Evolutionary conservation across 140 eudicot genomes (phyloP), one percentile per base, ranked within the genome.

Genomic region (Eryngium alpinum): DNA sequence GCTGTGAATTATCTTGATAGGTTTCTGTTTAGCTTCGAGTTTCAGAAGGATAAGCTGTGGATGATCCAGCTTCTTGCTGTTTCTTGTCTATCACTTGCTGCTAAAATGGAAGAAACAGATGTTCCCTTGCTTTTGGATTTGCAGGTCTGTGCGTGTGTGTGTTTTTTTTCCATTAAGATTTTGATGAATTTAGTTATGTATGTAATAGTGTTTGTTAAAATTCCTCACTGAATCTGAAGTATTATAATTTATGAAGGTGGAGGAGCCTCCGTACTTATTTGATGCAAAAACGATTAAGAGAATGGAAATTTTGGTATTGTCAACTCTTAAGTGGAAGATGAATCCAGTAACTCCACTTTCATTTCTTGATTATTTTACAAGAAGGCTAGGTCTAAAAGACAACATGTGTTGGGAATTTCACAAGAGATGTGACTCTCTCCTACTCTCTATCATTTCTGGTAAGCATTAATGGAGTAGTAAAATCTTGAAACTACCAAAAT

Each of bases 321-420:
- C 97, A 33, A 89, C 87, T 34, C 97, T 93, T 71, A 65, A 87
- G 73, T 93, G 97, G 97, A 90, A 84, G 92, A 91, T 93, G 97
- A 93, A 93, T 60, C 94, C 92, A 6, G 92, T 91, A 31, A 91
- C 94, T 15, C 97, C 97, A 82, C 32, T 89, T 11, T 91, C 97
- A 1, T 93, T 88, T 81, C 84, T 93, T 70, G 97, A 91, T 86
- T 87, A 75, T 53, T 67, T 89, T 22, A 83, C 89, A 17, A 86
- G 86, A 80, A 89, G 91, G 85, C 90, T 93, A 1, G 89, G 93
- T 24, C 82, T 91, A 33, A 87, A 82, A 77, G 19, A 25, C 77
- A 25, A 86, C 79, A 84, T 89, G 44, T 86, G 86, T 6, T 81
- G 70, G 34, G 89, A 89, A 28, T 89, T 91, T 59, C 84, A 89